Evolutionary conservation across 1,139 yeast genomes (phyloP), one percentile per base, ranked within the genome.

Genomic region (Geotrichum candidum): DNA sequence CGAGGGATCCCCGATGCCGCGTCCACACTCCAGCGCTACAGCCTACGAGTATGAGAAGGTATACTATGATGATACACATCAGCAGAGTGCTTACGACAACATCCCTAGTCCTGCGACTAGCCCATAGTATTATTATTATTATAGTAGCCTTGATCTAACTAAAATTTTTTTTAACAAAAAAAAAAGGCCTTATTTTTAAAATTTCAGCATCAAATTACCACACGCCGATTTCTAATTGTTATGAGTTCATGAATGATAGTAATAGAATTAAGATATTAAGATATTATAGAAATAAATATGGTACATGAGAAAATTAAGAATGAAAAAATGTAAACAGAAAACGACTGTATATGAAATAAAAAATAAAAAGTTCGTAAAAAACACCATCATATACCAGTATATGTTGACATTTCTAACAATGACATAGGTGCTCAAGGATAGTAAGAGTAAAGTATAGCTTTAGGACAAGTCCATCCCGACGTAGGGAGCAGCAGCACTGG

Each of bases 31-130:
- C 4, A 48, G 25, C 18, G 45, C 29, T 6, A 51, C 54, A 9
- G 2, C 55, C 7, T 57, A 52, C 33, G 62, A 59, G 23, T 51
- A 51, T 48, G 62, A 52, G 6, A 51, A 56, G 38, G 54, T 52
- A 18, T 52, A 55, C 11, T 56, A 54, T 35, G 59, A 51, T 25
- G 54, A 51, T n/a, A 50, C n/a, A 13, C 15, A 45, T 1, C 54
- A 56, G 15, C 38, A 46, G 35, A 56, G 51, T 23, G 31, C 54
- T 11, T 56, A 56, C 23, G 51, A 51, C 15, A n/a, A 3, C 23
- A 41, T 51, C 13, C 57, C 51, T 2, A 54, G 51, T 41, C 57
- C 57, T 45, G 57, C 38, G 13, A 29, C 35, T 29, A 41, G 48
- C 22, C 48, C 48, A n/a, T 41, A 41, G 48, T 41, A 41, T n/a